Evolutionary conservation across 2,329 filamentous ascomycete species (phyloP), one percentile per base, ranked within the genome.

Genomic region (Pyrenophora teres): DNA sequence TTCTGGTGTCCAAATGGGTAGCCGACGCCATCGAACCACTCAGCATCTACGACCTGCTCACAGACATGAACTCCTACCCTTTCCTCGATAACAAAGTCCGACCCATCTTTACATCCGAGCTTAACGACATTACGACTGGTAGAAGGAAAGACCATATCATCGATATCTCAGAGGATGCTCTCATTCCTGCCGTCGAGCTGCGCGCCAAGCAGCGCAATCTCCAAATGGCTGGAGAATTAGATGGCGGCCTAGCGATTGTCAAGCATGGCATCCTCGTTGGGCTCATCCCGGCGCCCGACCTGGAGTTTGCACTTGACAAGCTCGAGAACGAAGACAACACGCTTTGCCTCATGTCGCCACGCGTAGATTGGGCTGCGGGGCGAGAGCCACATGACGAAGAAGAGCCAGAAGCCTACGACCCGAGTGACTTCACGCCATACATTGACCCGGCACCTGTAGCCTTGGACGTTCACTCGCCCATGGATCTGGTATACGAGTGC

Each of bases 11-110:
- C n/a, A 99, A 99, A 76, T 99, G 94, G 94, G 96, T 92, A 0
- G 92, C 94, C 0, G 94, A 97, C 74, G 92, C 92, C 3, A 84
- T 99, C 44, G 94, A 99, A 73, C 94, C 93, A 13, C 82, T 91
- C 46, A 96, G 91, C 72, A 97, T 99, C 56, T 97, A 97, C 71
- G 94, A 97, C 69, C 83, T 97, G 9, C 80, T 97, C 15, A 97
- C 92, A 0, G 92, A 94, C 70, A 93, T 99, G 88, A 97, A 99
- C 74, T 89, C 90, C 2, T 99, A 97, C 61, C 94, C 94, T 0
- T 97, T 95, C 77, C 83, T 99, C n/a, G 92, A 96, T 75, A 96
- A 95, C 76, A 97, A 97, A 73, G 85, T 92, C 56, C 92, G 95
- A 62, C 92, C 93, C 1, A 81, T 95, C 15, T 96, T 97, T 72